phyloP scores from a whole-genome alignment of 2,329 filamentous ascomycete species.

The Colletotrichum caudatum region DNA sequence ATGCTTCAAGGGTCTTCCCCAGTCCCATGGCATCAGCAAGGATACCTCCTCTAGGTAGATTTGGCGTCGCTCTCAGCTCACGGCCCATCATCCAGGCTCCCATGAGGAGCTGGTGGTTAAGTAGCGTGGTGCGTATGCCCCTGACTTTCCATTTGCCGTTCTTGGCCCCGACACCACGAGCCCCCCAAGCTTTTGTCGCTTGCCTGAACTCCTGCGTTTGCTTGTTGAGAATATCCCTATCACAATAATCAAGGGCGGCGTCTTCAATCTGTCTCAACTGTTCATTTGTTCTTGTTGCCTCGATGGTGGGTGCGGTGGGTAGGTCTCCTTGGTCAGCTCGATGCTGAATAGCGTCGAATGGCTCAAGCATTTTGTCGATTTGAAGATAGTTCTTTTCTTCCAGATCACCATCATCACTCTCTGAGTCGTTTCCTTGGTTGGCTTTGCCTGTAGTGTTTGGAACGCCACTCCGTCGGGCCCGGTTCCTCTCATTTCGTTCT shows the following conservation, averaged over 20 bases:
- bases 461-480: background rate
- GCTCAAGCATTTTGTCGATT: background rate
- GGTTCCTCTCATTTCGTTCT: too few species aligned
- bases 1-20: slow-evolving; percentile 70
- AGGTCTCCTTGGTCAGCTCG: slow-evolving; percentile 10
- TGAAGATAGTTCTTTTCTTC: background rate
- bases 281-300: background rate
- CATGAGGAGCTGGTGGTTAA: slow-evolving; percentile 62
- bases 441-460: too few species aligned
- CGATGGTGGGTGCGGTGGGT: background rate
- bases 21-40: slow-evolving; percentile 74
- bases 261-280: slow-evolving; percentile 22
- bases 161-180: background rate
- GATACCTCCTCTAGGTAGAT: slow-evolving; percentile 60
- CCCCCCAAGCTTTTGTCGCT: background rate
- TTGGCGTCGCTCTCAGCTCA: slow-evolving; percentile 53
- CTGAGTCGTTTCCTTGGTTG: background rate
- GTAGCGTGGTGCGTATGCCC: background rate
- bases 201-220: background rate
- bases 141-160: slow-evolving; percentile 13
- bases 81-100: slow-evolving; percentile 66
- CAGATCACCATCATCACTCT: too few species aligned
- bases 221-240: accelerated
- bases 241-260: background rate
- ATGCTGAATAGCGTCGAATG: slow-evolving; percentile 2